Base-by-base conservation (phyloP, 1,139 yeast species). In the Nakaseomyces delphensis region DNA sequence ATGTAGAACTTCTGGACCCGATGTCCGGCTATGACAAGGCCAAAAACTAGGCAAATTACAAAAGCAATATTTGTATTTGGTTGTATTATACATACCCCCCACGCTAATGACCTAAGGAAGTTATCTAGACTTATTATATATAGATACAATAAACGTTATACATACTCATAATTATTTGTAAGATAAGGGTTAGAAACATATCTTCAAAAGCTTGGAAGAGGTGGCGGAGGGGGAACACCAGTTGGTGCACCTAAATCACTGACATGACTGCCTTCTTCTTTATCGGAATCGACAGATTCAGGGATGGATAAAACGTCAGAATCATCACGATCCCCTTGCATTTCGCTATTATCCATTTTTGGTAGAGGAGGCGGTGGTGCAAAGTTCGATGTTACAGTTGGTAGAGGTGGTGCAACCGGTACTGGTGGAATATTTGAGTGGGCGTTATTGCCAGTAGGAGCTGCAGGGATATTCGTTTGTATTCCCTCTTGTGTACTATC, bases 401-500 rank as follows among this genome's bases (percentile, higher is more conserved):
- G 52, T n/a, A 49, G 32, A 8, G 55, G 54, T 15, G 55, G 54
- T 6, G 59, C 60, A 19, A 54, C 46, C 4, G 57, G 54, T 31
- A 46, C 51, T 7, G 48, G 51, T 21, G 51, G 51, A 4, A 52
- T 53, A 6, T 28, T 18, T 11, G 35, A 31, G 7, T 33, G 37
- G 4, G 5, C 11, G 11, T 13, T 21, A n/a, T 43, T 45, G 9
- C 44, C 43, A 38, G 51, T 52, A 27, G 50, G 44, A 15, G 51
- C 54, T 18, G 50, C 74, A 56, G 78, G 76, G 39, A 76, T 40
- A 16, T 50, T 47, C 28, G 49, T 48, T n/a, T 45, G 44, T 13
- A 45, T 45, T 23, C 39, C 37, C 11, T 32, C 42, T 35, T 44
- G 45, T 6, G 18, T 45, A 14, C 39, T 33, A 6, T 45, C 36